phyloP scores from a whole-genome alignment of 1,284 basidiomycete genomes.

The Leccinum brunneo-olivaceum region DNA sequence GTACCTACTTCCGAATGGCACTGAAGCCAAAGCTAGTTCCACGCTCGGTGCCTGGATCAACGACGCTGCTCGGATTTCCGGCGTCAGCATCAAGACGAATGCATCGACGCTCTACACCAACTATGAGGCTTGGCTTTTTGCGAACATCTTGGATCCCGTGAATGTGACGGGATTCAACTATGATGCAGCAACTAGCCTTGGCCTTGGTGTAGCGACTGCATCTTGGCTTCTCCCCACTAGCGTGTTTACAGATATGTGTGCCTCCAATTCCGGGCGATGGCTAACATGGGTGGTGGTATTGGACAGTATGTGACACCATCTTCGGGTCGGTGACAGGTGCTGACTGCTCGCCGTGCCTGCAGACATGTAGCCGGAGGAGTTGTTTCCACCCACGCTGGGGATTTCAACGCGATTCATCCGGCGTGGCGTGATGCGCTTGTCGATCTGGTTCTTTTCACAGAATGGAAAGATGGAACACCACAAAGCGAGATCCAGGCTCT shows the following conservation, averaged over 20 bases:
- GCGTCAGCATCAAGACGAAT: not conserved
- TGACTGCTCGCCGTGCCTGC: too few relatives aligned
- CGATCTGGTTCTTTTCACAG: slow-evolving; percentile 21
- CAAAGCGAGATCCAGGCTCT: slow-evolving; percentile 22
- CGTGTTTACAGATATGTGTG: not conserved
- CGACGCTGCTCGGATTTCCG: not conserved
- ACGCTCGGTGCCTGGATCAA: slow-evolving; percentile 1
- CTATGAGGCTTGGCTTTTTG: not conserved
- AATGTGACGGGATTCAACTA: not conserved
- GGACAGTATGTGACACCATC: not conserved
- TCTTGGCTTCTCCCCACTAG: not conserved
- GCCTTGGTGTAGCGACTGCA: not conserved
- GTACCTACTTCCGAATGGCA: slow-evolving; percentile 1
- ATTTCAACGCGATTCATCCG: slow-evolving; percentile 35
- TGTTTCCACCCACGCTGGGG: slow-evolving; percentile 23
- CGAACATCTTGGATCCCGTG: not conserved
- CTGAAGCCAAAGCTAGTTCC: too few relatives aligned
- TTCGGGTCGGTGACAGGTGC: not conserved
- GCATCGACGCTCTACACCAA: too few relatives aligned
- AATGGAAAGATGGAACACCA: slow-evolving; percentile 31
- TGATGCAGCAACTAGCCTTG: not conserved
- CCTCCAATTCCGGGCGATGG: not conserved
- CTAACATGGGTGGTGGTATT: not conserved
- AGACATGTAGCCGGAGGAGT: not conserved
- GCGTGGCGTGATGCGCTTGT: slow-evolving; percentile 35